Base-by-base conservation (phyloP, 352 stramenopile genomes). In the Phytophthora tentaculata region DNA sequence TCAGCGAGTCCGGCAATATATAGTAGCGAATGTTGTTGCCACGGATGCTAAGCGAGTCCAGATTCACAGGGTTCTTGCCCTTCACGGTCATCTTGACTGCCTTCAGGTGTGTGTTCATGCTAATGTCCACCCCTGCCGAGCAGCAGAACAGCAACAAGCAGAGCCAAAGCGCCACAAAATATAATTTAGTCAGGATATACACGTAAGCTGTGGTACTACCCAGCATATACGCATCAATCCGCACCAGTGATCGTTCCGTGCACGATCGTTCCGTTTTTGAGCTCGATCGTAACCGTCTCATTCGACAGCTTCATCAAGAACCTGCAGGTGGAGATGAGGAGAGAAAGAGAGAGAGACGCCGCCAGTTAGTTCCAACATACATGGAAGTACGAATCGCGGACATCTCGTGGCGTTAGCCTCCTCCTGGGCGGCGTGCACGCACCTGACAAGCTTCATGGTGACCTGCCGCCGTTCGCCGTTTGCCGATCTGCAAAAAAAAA, bases 231-330 rank as follows among this genome's bases (percentile, higher is more conserved):
- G 26, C 26, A 47, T n/a, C n/a, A n/a, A n/a, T 44, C 24, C 68
- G 39, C 63, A 97, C 92, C 93, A 61, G 96, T 96, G 57, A 99
- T 97, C 2, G 98, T 99, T 56, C 98, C 98, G 59, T 98, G 91
- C 49, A 99, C 92, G 32, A 99, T 98, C n/a, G 97, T 99, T 53
- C 97, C 98, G 85, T 99, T 99, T 85, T 99, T 99, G n/a, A 99
- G 87, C 76, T 99, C 98, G 63, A 99, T 99, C 32, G 97, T 99
- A 37, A 99, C 98, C 60, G 97, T 98, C 84, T 99, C 97, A 60
- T 98, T 98, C 60, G 97, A 98, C 51, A 99, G 86, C 78, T 99
- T 99, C 96, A 98, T 98, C 73, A 98, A 92, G 82, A 98, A 98
- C 63, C 95, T 96, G 56, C 53, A n/a, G 35, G 22, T 16, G 5